These are phyloP conservation scores for Lanmaoa pseudosensibilis DNA, from an alignment of 768 basidiomycete genomes.

Conservation along the genomic window DNA sequence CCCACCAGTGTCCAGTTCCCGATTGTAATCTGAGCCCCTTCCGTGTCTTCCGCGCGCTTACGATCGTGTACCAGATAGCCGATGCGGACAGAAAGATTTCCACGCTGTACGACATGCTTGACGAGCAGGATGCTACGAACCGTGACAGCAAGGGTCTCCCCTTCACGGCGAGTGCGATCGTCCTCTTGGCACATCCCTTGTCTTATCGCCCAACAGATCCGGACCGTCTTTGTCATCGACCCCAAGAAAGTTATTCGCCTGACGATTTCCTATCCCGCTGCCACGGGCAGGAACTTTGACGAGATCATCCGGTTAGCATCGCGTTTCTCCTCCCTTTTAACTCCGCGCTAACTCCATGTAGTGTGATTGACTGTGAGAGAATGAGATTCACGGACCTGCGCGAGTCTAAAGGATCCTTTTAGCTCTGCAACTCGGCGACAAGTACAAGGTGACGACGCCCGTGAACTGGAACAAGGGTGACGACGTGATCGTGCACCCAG, in stretches of 20 bases:
- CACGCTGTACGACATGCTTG: conserved; percentile 92
- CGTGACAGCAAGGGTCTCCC: conserved; percentile 84
- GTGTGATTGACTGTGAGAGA: conserved; percentile 74
- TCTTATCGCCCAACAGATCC: conserved; percentile 52
- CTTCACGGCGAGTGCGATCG: conserved; percentile 63
- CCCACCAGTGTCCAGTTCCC: conserved; percentile 86
- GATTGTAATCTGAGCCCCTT: conserved; percentile 52
- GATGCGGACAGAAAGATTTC: conserved; percentile 86
- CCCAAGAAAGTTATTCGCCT: conserved; percentile 94
- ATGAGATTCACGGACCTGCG: conserved; percentile 36
- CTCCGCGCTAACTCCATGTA: conserved; percentile 16
- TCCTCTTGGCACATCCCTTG: not conserved
- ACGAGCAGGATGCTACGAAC: conserved; percentile 92
- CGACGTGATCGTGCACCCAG: conserved; percentile 89
- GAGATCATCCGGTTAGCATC: conserved; percentile 58
- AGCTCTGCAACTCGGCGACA: conserved; percentile 90
- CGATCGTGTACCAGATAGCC: conserved; percentile 63
- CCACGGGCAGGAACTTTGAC: conserved; percentile 91
- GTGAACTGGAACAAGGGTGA: conserved; percentile 96
- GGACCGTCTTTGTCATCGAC: conserved; percentile 97
- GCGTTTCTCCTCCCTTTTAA: not conserved
- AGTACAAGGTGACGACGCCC: conserved; percentile 81
- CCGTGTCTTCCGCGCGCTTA: conserved; percentile 10
- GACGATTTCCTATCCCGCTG: conserved; percentile 89
- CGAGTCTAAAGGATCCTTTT: conserved; percentile 9